Base-by-base conservation (phyloP, 768 basidiomycete species). In the Russula dissimulans region DNA sequence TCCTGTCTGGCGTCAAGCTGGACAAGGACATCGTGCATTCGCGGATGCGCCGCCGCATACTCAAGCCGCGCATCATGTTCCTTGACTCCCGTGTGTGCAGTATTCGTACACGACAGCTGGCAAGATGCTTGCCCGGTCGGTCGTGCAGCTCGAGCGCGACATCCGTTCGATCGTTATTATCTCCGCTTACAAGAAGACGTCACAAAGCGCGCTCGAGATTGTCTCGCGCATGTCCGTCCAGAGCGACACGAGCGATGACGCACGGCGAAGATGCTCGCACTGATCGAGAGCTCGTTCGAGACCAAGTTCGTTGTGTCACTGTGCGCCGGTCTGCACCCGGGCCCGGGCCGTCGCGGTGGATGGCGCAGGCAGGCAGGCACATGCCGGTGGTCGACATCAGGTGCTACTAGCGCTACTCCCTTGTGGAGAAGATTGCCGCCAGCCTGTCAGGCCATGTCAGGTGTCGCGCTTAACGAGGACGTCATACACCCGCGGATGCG, bases 101-200 rank as follows among this genome's bases (percentile, higher is more conserved):
- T 26, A 36, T 14, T 3, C 15, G 4, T 22, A 73, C 65, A 1
- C 1, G 39, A 11, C 9, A 87, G 95, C 95, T 50, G 95, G 97
- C 12, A 95, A 99, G 73, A 97, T 98, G 65, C 87, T 99, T 17
- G 95, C 95, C 0, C 93, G 97, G 69, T 95, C 94, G 0, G 79
- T 97, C 0, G 80, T 92, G 2, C 87, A 95, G 67, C 85, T 99
- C 36, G 91, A 98, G 72, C 88, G 97, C 66, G 91, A 93, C 75
- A 97, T 97, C 68, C 97, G 98, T 74, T 97, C 95, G 3, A 95
- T 98, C 63, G 93, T 98, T 64, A 97, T 99, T 77, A 98, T 99
- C 74, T 88, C 89, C 4, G 95, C 95, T 0, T 97, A 95, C 79
- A 97, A 95, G 79, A 90, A 91, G 70, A 95, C 95, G 3, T 86